Evolutionary conservation across 2,329 filamentous ascomycete genomes (phyloP), one percentile per base, ranked within the genome.

Genomic region (Penicillium sp.): DNA sequence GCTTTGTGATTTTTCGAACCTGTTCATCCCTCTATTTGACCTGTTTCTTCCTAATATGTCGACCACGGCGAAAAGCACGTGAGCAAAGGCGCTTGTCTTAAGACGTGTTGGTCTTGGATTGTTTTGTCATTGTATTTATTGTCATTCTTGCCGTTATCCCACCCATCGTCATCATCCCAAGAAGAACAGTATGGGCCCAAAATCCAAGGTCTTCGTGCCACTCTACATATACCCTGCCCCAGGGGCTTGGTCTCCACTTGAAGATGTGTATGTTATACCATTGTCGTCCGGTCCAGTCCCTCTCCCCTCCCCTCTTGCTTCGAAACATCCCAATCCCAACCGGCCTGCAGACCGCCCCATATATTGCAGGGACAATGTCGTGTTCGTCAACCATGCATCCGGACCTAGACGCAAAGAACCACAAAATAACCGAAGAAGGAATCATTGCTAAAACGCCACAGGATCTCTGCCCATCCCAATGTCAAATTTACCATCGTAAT

Each of bases 401-500:
- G 38, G 40, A 40, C 3, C 6, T 8, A 3, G 14, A 3, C 14
- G 9, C 40, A 47, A 42, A 48, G 49, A 51, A 49, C 28, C 46
- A 49, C 51, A 50, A 50, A 32, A 23, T 24, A 3, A n/a, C 20
- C 1, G 9, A 24, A 7, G 27, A 44, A 39, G 27, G 46, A 50
- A 40, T 49, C 53, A 46, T 40, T 43, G 41, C 61, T 67, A 50
- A 65, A 44, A 46, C 55, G 43, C 51, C 53, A 54, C 57, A 71
- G 68, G 50, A 65, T 71, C 32, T 59, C 61, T 46, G 44, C 57
- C n/a, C 60, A 72, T 53, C 69, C 69, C 27, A 53, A 65, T 44
- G 58, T 71, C 54, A 67, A 75, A 45, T 77, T 78, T 55, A 77
- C 77, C 35, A 69, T 76, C 24, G 66, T 74, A 47, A 71, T 77